Percentiles rank a stretch among this genome's conserved stretches.
Evolutionary conservation across 371 early-diverging fungal genomes (phyloP).

Genomic region (Smittium mucronatum): DNA sequence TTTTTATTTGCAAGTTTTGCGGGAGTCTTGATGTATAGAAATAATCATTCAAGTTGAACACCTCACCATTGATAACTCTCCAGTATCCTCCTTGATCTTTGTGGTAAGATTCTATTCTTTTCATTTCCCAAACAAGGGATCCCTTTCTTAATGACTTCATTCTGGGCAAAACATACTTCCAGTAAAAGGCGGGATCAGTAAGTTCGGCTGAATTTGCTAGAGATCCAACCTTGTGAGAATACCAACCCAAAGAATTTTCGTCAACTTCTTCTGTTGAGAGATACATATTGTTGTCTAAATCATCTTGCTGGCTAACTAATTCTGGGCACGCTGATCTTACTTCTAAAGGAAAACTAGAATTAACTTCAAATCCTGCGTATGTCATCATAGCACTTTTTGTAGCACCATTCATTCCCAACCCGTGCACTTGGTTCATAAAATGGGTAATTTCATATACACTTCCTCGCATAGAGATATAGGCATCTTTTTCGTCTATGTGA

Average conservation of each 20-base stretch:
- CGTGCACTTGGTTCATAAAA: slow-evolving; percentile 27
- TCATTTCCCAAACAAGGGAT: slow-evolving; percentile 85
- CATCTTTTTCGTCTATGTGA: slow-evolving; percentile 29
- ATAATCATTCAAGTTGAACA: slow-evolving; percentile 45
- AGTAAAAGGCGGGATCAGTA: slow-evolving; percentile 81
- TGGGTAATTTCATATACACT: slow-evolving; percentile 50
- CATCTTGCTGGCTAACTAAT: slow-evolving; percentile 18
- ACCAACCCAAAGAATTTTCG: slow-evolving; percentile 8
- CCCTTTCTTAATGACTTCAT: slow-evolving; percentile 78
- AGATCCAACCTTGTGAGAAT: slow-evolving; percentile 45
- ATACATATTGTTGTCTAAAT: slow-evolving; percentile 18
- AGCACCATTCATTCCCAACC: slow-evolving; percentile 27
- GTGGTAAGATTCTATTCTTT: slow-evolving; percentile 67
- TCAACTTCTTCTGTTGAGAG: slow-evolving; percentile 19
- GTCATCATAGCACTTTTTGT: slow-evolving; percentile 32
- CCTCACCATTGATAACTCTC: slow-evolving; percentile 39
- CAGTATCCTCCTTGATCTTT: slow-evolving; percentile 39
- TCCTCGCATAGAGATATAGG: slow-evolving; percentile 52
- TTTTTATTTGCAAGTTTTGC: slow-evolving; percentile 47
- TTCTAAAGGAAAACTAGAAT: slow-evolving; percentile 49
- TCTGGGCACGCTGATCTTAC: slow-evolving; percentile 36
- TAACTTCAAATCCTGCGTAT: slow-evolving; percentile 35
- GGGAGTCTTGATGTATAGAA: slow-evolving; percentile 22
- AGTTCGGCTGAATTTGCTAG: slow-evolving; percentile 60
- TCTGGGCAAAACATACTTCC: slow-evolving; percentile 77